Evolutionary conservation across 495 filamentous ascomycete genomes (phyloP).

Genomic region (Penicillium arizonense): DNA sequence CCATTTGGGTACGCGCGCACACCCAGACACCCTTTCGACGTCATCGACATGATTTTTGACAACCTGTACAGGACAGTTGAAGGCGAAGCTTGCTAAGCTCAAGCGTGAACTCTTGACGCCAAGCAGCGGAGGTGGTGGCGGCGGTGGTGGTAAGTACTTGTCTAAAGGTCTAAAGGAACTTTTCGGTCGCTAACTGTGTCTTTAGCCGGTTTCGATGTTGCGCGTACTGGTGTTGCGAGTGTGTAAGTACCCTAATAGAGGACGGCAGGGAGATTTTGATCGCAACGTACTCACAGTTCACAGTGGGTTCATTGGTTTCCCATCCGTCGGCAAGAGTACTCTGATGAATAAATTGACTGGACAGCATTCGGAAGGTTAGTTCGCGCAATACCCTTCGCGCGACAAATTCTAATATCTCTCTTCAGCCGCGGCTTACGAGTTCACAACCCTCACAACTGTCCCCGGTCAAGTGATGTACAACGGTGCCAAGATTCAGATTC

Average conservation of each 20-base stretch:
- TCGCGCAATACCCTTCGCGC: not conserved
- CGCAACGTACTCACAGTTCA: slow-evolving; percentile 5
- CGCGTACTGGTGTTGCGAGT: slow-evolving; percentile 94
- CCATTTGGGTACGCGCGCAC: slow-evolving; percentile 55
- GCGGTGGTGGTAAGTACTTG: slow-evolving; percentile 61
- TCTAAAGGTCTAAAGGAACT: not conserved
- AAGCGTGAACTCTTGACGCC: slow-evolving; percentile 95
- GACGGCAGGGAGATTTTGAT: not conserved
- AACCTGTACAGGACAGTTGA: slow-evolving; percentile 70
- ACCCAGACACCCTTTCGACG: slow-evolving; percentile 2
- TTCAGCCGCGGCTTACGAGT: slow-evolving; percentile 89
- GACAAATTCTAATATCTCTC: slow-evolving; percentile 15
- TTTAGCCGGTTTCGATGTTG: slow-evolving; percentile 91
- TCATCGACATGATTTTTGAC: slow-evolving; percentile 20
- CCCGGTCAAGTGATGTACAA: slow-evolving; percentile 97
- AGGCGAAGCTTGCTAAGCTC: slow-evolving; percentile 97
- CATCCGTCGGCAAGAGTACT: slow-evolving; percentile 97
- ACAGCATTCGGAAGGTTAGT: slow-evolving; percentile 83
- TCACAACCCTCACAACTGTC: slow-evolving; percentile 96
- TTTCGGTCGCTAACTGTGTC: slow-evolving; percentile 22
- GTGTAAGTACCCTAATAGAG: slow-evolving; percentile 59
- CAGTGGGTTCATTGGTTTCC: slow-evolving; percentile 71
- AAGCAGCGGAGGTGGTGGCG: slow-evolving; percentile 68
- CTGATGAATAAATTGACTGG: slow-evolving; percentile 93
- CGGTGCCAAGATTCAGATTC: slow-evolving; percentile 96